Evolutionary conservation across 1,139 yeast species (phyloP).

Genomic region (Taiozyma sp.): DNA sequence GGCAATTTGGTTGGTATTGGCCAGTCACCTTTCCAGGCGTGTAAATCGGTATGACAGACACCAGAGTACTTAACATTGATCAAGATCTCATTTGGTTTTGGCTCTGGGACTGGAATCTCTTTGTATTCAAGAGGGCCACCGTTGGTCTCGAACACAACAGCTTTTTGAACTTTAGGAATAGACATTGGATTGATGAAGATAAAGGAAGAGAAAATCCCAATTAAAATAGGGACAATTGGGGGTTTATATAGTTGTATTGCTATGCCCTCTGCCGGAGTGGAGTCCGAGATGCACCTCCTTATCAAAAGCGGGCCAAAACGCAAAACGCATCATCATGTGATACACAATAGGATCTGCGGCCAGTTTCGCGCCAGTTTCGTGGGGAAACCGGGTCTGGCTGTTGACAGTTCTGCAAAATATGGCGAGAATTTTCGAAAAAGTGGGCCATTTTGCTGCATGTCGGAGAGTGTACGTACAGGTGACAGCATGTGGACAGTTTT

Average conservation of each 20-base stretch:
- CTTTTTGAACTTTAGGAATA: constrained; percentile 48
- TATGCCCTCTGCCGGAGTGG: constrained; percentile 7
- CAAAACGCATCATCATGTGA: neutral
- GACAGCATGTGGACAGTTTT: too few relatives aligned
- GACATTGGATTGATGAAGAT: constrained; percentile 2
- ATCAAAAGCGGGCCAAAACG: neutral
- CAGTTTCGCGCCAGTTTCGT: neutral
- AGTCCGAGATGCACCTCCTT: constrained; percentile 5
- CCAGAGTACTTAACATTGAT: constrained; percentile 62
- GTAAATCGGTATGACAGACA: constrained; percentile 66
- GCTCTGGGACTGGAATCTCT: constrained; percentile 55
- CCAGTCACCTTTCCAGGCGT: constrained; percentile 73
- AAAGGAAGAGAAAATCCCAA: neutral
- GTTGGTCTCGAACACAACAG: constrained; percentile 42
- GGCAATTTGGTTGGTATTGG: constrained; percentile 56
- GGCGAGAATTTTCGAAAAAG: neutral
- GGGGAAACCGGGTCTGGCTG: neutral
- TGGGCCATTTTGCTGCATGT: neutral
- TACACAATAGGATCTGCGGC: neutral
- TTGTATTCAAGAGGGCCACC: constrained; percentile 47
- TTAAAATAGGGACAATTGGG: neutral
- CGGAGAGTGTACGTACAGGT: neutral
- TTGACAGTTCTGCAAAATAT: neutral
- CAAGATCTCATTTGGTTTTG: constrained; percentile 55
- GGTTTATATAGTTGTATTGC: neutral